These are phyloP conservation scores for Trichoderma gracile DNA, from an alignment of 2,329 filamentous ascomycete genomes.

Conservation along the genomic window DNA sequence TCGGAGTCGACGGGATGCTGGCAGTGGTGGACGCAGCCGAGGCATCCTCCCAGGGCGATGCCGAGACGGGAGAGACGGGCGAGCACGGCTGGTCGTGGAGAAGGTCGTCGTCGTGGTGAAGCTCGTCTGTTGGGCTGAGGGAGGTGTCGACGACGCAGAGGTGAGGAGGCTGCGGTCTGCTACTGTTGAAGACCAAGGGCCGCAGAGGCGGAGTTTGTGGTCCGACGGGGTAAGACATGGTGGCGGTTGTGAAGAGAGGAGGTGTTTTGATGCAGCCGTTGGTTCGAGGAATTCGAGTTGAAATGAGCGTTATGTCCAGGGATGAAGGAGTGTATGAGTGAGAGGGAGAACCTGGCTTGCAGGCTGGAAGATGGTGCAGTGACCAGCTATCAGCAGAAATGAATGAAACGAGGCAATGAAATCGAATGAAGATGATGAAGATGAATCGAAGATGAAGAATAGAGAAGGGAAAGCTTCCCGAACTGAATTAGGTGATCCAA, in stretches of 20 bases:
- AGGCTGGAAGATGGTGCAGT: neutral
- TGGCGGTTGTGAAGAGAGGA: neutral
- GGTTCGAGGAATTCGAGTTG: neutral
- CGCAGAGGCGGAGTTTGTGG: constrained; percentile 19
- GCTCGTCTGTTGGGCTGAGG: neutral
- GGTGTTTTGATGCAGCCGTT: neutral
- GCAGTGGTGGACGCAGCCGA: constrained; percentile 11
- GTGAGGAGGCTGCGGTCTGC: neutral
- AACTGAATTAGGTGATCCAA: neutral
- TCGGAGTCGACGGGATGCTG: constrained; percentile 15
- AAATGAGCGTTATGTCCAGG: neutral
- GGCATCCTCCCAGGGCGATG: constrained; percentile 14
- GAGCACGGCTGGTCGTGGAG: constrained; percentile 9
- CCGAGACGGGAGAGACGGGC: constrained; percentile 12
- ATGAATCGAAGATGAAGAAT: neutral
- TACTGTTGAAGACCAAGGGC: neutral
- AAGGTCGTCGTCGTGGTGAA: neutral
- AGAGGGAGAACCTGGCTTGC: neutral
- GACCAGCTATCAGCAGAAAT: neutral
- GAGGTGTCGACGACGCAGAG: constrained; percentile 17
- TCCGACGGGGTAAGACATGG: constrained; percentile 7
- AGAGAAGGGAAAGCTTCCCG: neutral
- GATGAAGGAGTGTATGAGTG: neutral
- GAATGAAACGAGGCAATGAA: neutral
- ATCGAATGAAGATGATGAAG: neutral